Base-by-base conservation (phyloP, 768 basidiomycete genomes). In the Tulasnella sp. region DNA sequence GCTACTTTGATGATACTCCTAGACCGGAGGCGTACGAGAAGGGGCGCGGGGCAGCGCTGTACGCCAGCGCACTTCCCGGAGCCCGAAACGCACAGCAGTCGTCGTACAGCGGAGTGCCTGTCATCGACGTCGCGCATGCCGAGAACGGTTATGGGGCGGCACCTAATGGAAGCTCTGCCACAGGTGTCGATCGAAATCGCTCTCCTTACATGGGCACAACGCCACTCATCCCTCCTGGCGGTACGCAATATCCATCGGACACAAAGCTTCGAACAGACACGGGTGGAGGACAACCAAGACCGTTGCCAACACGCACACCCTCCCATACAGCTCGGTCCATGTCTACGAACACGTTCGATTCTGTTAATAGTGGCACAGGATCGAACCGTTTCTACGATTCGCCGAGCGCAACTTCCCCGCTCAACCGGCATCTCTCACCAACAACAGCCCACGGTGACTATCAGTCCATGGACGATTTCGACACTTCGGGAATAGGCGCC, bases 101-200 rank as follows among this genome's bases (percentile, higher is more conserved):
- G 42, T 44, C 61, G 26, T 35, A 40, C 9, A 26, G 26, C 61
- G 70, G 44, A 39, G 67, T 77, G 3, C 77, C 77, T 77, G 69
- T 77, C 77, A 77, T 71, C 70, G 77, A 77, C 48, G 77, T 77
- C 26, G 77, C 69, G 23, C 77, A 29, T 70, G 40, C 77, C 48
- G 39, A 51, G 9, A 44, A 74, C 44, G 73, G 73, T 9, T 74
- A 44, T 42, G 46, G 73, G 40, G 37, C 73, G 26, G 26, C 40
- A 46, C 46, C 29, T 29, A 51, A 74, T 46, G 73, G 73, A 35
- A 44, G 73, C 73, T 44, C 73, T n/a, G 40, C 32, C n/a, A 26
- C 71, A 42, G 71, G 71, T 5, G 46, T 40, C 26, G 37, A 40
- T 16, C 71, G 71, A 37, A 67, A 67, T 29, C 61, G 61, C 32